Conservation (phyloP, 345 rosid species). For the Conringia planisiliqua region DNA sequence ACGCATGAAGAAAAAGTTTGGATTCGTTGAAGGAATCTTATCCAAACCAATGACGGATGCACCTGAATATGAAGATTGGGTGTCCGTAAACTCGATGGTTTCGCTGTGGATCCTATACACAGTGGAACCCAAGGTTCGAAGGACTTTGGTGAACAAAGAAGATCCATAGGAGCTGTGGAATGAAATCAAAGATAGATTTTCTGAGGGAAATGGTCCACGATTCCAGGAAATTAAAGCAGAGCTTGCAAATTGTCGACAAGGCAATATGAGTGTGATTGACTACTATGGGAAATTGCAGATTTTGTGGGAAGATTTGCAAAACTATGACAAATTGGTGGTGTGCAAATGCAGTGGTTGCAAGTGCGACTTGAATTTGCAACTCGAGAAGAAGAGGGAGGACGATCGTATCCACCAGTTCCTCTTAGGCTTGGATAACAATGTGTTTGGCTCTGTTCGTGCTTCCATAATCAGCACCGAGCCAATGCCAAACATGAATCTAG, state of each 20-base stretch:
- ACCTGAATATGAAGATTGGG: background rate
- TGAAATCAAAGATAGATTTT: too few relatives aligned
- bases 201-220: background rate
- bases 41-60: background rate
- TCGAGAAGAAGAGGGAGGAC: background rate
- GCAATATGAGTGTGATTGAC: background rate
- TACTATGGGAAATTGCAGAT: conserved; percentile 27
- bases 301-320: background rate
- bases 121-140: too few relatives aligned
- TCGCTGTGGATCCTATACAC: background rate
- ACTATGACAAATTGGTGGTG: too few relatives aligned
- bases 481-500: background rate
- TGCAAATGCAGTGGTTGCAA: too few relatives aligned
- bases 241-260: background rate
- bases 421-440: too few relatives aligned
- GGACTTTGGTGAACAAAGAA: too few relatives aligned
- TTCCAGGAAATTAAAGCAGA: background rate
- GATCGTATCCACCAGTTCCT: background rate
- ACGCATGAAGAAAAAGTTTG: too few relatives aligned
- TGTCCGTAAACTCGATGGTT: background rate
- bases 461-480: background rate
- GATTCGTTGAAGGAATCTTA: too few relatives aligned
- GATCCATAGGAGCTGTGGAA: background rate
- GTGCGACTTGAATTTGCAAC: too few relatives aligned
- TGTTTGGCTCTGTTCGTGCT: too few relatives aligned